A percentile compares a stretch with the other conserved stretches of the same genome.
phyloP scores from a whole-genome alignment of 192 early-diverging fungal genomes.

The Mycoemilia scoparia region DNA sequence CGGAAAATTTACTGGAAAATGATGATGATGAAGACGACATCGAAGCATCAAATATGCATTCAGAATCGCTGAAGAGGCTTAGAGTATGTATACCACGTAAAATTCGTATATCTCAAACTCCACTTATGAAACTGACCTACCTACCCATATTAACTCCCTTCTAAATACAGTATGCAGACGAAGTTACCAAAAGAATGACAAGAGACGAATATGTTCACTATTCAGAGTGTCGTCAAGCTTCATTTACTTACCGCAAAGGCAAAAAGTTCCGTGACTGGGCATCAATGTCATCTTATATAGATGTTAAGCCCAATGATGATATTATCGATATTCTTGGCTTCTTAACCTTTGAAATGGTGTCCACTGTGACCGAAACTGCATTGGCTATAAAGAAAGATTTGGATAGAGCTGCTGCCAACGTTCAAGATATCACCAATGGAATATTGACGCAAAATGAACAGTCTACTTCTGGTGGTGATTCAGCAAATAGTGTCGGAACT shows the following conservation, averaged over 20 bases:
- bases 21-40: conserved; percentile 73
- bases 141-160: too few species aligned
- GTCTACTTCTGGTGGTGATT: not conserved
- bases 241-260: conserved; percentile 85
- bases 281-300: conserved; percentile 69
- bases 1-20: conserved; percentile 61
- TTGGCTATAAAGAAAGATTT: conserved; percentile 55
- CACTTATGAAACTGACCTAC: not conserved
- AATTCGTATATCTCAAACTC: not conserved
- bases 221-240: conserved; percentile 94
- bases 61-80: conserved; percentile 70
- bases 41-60: conserved; percentile 70
- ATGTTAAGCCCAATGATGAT: conserved; percentile 79
- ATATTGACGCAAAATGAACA: conserved; percentile 5
- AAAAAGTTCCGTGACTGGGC: conserved; percentile 94
- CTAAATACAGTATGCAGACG: conserved; percentile 86
- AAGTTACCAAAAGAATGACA: conserved; percentile 83
- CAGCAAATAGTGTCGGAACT: not conserved
- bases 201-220: conserved; percentile 98
- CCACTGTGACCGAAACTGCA: conserved; percentile 72
- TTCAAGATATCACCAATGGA: conserved; percentile 3
- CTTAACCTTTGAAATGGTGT: conserved; percentile 87
- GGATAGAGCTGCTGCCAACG: conserved; percentile 27
- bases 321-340: conserved; percentile 96
- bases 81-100: conserved; percentile 23